Base-by-base conservation (phyloP, 192 early-diverging fungal genomes). In the Gryganskiella cystojenkinii region DNA sequence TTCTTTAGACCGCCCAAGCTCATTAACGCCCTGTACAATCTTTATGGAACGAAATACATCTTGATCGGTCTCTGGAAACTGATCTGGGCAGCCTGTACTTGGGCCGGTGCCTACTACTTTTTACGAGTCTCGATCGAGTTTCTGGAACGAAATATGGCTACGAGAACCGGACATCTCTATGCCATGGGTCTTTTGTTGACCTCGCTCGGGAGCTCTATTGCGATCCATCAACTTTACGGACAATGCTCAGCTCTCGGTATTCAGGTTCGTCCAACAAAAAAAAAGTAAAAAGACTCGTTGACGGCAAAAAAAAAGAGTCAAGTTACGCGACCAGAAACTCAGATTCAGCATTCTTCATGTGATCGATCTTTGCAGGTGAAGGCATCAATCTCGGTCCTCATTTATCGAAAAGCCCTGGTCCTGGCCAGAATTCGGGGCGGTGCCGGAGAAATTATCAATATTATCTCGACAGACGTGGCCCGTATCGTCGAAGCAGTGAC, bases 401-500 rank as follows among this genome's bases (percentile, higher is more conserved):
- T 91, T 55, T 91, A 91, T 61, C 84, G 89, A 33, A 91, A 91
- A 71, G 80, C 88, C 9, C 76, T 91, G 20, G 70, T 67, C 61
- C 71, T 91, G 15, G 83, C 83, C 52, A 85, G 85, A 50, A 81
- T 91, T 49, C 83, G 81, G 19, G 88, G 86, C 10, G 88, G 88
- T n/a, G 83, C 88, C 47, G 90, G 90, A 11, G 86, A 91, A 46
- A 82, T 91, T 57, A 87, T 91, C 31, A 92, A 91, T 45, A 64
- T 91, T 33, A 88, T 91, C 15, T 90, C 90, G 2, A 89, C 81
- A 53, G 90, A 91, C 62, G 85, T 84, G 52, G 86, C 85, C 53
- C 81, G 74, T 4, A 56, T 91, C n/a, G 90, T 86, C n/a, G 90
- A 91, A 40, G 84, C 88, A 2, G 72, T 73, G 14, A 81, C 84